Conservation (phyloP, 179 eudicot genomes). For the Beta corolliflora region DNA sequence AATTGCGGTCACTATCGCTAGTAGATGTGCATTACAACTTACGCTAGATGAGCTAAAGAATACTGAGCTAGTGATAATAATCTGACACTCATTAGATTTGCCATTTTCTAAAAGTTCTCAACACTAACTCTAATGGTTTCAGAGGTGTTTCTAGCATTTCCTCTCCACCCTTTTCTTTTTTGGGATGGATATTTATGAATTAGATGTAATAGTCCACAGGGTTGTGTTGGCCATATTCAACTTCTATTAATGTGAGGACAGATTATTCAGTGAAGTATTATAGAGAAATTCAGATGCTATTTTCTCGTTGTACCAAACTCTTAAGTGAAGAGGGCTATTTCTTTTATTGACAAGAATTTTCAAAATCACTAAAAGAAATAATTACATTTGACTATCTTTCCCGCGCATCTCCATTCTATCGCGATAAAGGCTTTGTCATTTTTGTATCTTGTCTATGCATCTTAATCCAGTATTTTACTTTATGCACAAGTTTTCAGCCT, state of each 20-base stretch:
- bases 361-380: too few relatives aligned
- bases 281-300: too few relatives aligned
- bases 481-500: neutral
- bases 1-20: neutral
- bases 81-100: neutral
- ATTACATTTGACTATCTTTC: too few relatives aligned
- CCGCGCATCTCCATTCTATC: too few relatives aligned
- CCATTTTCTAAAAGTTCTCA: neutral
- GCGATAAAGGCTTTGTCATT: too few relatives aligned
- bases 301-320: too few relatives aligned
- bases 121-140: neutral
- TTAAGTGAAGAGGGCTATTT: too few relatives aligned
- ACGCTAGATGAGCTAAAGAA: neutral
- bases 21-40: neutral
- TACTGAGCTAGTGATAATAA: neutral
- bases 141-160: neutral
- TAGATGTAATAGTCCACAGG: neutral
- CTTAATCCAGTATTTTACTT: neutral
- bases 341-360: too few relatives aligned
- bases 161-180: too few relatives aligned
- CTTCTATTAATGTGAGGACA: too few relatives aligned
- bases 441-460: too few relatives aligned
- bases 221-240: neutral
- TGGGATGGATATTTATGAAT: neutral
- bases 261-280: too few relatives aligned